Percentiles rank a stretch among this genome's conserved stretches.
These are phyloP conservation scores for Fraxinus albicans DNA, from an alignment of 305 asterid genomes.

Conservation along the genomic window DNA sequence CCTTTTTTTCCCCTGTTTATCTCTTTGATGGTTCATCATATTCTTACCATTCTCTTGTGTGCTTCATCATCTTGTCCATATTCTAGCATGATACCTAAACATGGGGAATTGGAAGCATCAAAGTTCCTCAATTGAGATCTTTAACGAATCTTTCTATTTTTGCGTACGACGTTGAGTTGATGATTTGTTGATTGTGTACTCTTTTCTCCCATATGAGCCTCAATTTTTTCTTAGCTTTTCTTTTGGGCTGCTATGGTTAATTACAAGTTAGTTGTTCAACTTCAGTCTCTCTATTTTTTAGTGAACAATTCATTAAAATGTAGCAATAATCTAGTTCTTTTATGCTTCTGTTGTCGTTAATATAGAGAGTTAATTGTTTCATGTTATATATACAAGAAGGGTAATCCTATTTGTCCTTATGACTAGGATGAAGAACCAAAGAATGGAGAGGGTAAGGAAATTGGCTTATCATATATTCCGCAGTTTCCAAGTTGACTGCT, in stretches of 20 bases:
- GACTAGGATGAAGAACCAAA: not conserved
- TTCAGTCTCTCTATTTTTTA: not conserved
- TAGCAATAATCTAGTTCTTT: not conserved
- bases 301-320: not conserved
- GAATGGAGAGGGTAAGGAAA: not conserved
- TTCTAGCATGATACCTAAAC: not conserved
- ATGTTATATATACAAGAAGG: not conserved
- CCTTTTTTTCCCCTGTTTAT: not conserved
- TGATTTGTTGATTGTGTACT: not conserved
- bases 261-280: not conserved
- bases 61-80: not conserved
- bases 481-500: not conserved
- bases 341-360: not conserved
- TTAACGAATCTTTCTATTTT: too few relatives aligned
- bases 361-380: not conserved
- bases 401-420: not conserved
- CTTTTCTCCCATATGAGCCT: not conserved
- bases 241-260: not conserved
- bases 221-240: not conserved
- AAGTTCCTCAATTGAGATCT: not conserved
- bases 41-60: not conserved
- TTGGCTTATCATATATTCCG: not conserved
- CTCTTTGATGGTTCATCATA: not conserved
- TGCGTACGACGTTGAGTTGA: not conserved
- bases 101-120: not conserved